Conservation (phyloP, 2,329 filamentous ascomycete species). For the Botrytis squamosa region DNA sequence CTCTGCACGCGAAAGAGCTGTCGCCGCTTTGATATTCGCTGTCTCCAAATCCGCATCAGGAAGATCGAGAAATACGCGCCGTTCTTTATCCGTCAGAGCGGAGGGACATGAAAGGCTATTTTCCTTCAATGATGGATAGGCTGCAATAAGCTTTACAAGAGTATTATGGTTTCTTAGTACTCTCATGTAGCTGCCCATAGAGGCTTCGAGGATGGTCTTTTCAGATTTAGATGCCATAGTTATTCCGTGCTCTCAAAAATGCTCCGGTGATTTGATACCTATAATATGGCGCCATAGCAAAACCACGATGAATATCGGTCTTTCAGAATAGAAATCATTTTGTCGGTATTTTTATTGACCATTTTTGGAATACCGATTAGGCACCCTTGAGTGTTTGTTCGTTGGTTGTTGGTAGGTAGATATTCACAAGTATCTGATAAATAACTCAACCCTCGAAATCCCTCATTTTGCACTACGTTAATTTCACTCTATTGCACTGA, state of each 20-base stretch:
- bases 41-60: not conserved
- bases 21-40: not conserved
- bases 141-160: not conserved
- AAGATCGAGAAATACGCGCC: not conserved
- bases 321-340: not conserved
- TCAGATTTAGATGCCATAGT: not conserved
- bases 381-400: not conserved
- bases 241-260: not conserved
- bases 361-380: not conserved
- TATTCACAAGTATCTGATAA: not conserved
- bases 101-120: not conserved
- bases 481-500: not conserved
- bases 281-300: not conserved
- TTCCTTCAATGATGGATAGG: not conserved
- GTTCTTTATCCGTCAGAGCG: not conserved
- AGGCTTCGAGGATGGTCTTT: not conserved
- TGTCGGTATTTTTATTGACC: not conserved
- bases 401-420: not conserved
- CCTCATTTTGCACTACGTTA: not conserved
- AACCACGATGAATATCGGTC: not conserved
- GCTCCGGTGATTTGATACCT: not conserved
- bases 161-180: not conserved
- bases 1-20: fast-evolving
- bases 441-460: not conserved
- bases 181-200: not conserved